Conservation (phyloP, 1,284 basidiomycete species). For the Phylloporus sp. region DNA sequence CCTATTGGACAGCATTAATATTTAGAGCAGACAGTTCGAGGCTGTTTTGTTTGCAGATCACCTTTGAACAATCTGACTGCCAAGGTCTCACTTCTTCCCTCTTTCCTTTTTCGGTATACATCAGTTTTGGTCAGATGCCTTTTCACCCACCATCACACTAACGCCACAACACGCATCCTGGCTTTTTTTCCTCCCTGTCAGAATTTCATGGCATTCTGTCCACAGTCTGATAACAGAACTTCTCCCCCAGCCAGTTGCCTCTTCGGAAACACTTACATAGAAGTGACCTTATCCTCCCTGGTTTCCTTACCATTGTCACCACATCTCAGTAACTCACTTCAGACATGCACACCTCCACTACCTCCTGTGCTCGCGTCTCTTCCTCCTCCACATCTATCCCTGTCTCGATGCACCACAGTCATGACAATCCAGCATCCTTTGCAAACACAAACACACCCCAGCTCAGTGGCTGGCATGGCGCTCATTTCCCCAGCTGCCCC, state of each 20-base stretch:
- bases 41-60: conserved; percentile 18
- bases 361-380: conserved; percentile 12
- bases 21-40: conserved; percentile 7
- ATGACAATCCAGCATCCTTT: conserved; percentile 24
- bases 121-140: conserved; percentile 35
- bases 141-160: conserved; percentile 41
- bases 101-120: conserved; percentile 27
- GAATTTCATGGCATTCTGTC: conserved; percentile 40
- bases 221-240: conserved; percentile 42
- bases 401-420: conserved; percentile 24
- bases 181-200: conserved; percentile 32
- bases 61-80: conserved; percentile 41
- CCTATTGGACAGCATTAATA: neutral
- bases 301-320: neutral
- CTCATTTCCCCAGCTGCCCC: conserved; percentile 68
- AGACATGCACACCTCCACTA: conserved; percentile 27
- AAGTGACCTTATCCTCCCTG: conserved; percentile 21
- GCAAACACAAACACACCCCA: conserved; percentile 58
- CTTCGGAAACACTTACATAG: conserved; percentile 35
- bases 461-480: conserved; percentile 73
- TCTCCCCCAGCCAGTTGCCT: conserved; percentile 34
- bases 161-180: conserved; percentile 43
- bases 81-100: conserved; percentile 26
- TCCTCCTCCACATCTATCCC: conserved; percentile 12
- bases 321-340: neutral